Evolutionary conservation across 1,284 basidiomycete species (phyloP).

Genomic region (Tilletia caries): DNA sequence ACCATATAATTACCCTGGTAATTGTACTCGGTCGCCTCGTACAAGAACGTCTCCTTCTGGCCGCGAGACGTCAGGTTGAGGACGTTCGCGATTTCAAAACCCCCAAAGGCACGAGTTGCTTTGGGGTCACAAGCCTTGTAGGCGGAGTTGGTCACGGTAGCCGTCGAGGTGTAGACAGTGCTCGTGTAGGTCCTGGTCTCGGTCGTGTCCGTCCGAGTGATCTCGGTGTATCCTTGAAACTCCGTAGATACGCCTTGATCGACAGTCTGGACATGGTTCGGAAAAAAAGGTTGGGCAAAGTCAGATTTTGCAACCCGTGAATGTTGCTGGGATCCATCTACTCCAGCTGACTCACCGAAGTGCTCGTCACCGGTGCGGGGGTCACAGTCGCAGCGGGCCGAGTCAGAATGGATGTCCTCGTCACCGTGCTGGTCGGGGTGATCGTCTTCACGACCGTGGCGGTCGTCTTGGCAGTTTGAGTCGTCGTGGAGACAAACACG

Average conservation of each 20-base stretch:
- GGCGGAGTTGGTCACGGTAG: not conserved
- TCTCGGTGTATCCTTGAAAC: not conserved
- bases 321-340: too few relatives aligned
- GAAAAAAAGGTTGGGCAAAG: too few relatives aligned
- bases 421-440: not conserved
- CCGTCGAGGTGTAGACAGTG: not conserved
- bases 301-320: constrained; percentile 3
- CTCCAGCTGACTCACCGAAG: constrained; percentile 1
- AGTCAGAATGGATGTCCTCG: not conserved
- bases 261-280: not conserved
- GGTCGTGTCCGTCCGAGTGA: not conserved
- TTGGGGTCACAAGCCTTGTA: not conserved
- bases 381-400: not conserved
- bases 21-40: not conserved
- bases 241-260: not conserved
- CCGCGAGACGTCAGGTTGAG: not conserved
- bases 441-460: not conserved
- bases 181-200: not conserved
- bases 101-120: not conserved
- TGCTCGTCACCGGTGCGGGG: not conserved
- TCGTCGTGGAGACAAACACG: not conserved
- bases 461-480: not conserved
- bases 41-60: not conserved
- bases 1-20: not conserved
- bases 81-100: not conserved